Evolutionary conservation across 2,329 filamentous ascomycete species (phyloP).

Genomic region (Aspergillus sp.): DNA sequence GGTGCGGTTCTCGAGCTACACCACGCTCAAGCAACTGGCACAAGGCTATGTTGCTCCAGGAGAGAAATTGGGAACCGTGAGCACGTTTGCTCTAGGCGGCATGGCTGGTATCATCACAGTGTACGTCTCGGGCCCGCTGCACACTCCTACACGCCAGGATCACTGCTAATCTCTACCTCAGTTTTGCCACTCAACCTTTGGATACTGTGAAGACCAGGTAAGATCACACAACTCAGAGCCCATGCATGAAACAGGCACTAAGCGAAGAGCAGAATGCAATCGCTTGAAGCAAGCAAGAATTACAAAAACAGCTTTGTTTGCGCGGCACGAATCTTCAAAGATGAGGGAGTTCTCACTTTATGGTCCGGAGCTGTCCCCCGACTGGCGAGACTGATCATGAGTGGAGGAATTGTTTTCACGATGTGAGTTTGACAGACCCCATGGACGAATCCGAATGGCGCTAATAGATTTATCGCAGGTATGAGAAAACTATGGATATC

Average conservation of each 20-base stretch:
- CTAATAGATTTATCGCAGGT: conserved; percentile 42
- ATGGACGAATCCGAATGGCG: not conserved
- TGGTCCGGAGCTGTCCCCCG: conserved; percentile 92
- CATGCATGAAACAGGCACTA: conserved; percentile 5
- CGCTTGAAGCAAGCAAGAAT: conserved; percentile 72
- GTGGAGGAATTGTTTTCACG: conserved; percentile 95
- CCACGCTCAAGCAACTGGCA: conserved; percentile 82
- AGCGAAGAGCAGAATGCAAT: conserved; percentile 72
- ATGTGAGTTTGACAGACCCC: conserved; percentile 56
- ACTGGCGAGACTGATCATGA: conserved; percentile 79
- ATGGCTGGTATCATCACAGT: conserved; percentile 90
- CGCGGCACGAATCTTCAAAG: conserved; percentile 75
- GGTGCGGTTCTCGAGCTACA: conserved; percentile 87
- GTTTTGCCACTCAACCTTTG: conserved; percentile 62
- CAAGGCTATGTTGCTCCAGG: conserved; percentile 90
- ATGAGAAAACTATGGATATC: conserved; percentile 92
- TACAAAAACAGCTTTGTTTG: conserved; percentile 90
- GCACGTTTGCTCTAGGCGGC: conserved; percentile 88
- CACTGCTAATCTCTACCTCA: conserved; percentile 20
- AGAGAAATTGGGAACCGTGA: conserved; percentile 84
- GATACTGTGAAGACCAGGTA: conserved; percentile 89
- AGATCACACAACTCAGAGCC: not conserved
- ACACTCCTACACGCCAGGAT: too few species aligned
- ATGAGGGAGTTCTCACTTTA: conserved; percentile 85
- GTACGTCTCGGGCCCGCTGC: conserved; percentile 32